Evolutionary conservation across 345 rosid species (phyloP).

Genomic region (Eucalyptus sideroxylon): DNA sequence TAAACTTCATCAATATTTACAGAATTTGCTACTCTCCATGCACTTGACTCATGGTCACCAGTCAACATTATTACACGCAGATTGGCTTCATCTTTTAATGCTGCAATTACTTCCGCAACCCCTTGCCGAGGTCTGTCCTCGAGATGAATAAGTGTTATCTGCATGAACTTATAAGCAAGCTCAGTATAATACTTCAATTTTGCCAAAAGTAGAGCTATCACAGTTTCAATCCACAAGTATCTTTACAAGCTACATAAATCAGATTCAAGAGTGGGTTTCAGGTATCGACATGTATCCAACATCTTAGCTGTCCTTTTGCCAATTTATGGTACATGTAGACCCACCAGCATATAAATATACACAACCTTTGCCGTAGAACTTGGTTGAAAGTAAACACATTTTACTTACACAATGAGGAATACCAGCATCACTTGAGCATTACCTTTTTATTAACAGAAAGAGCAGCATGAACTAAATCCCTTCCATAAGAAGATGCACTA

Average conservation of each 20-base stretch:
- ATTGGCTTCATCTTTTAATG: slow-evolving; percentile 47
- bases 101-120: slow-evolving; percentile 59
- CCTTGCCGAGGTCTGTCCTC: slow-evolving; percentile 93
- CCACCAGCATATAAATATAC: not conserved
- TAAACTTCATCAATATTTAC: slow-evolving; percentile 78
- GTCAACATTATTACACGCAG: slow-evolving; percentile 85
- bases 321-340: not conserved
- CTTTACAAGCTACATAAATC: not conserved
- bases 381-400: not conserved
- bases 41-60: slow-evolving; percentile 93
- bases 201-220: not conserved
- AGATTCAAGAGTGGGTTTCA: not conserved
- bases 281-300: not conserved
- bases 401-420: not conserved
- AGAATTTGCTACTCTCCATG: slow-evolving; percentile 86
- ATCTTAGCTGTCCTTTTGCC: not conserved
- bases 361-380: not conserved
- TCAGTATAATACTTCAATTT: not conserved
- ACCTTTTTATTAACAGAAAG: slow-evolving; percentile 90
- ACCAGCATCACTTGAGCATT: not conserved
- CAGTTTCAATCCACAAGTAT: not conserved
- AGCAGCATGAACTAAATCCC: slow-evolving; percentile 87
- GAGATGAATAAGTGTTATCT: slow-evolving; percentile 93
- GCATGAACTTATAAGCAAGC: not conserved
- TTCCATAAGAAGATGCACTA: slow-evolving; percentile 65